phyloP scores from a whole-genome alignment of 495 filamentous ascomycete genomes.

The Penicillium pancosmium region DNA sequence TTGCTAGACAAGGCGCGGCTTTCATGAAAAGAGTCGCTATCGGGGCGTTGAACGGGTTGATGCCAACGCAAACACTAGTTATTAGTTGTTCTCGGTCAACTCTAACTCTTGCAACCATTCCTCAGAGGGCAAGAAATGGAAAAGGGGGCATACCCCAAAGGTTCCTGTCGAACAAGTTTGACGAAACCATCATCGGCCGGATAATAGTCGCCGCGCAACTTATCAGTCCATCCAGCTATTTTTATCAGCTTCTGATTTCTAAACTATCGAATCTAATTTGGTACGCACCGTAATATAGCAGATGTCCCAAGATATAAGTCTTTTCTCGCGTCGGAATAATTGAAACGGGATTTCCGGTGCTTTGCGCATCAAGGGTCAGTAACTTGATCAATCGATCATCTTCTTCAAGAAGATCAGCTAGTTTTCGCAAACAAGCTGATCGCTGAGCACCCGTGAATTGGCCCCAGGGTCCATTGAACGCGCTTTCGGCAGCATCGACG shows the following conservation, averaged over 20 bases:
- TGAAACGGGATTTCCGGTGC: conserved; percentile 2
- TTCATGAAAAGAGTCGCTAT: conserved; percentile 31
- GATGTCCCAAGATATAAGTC: conserved; percentile 1
- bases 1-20: conserved; percentile 52
- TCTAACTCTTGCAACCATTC: background rate
- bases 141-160: conserved; percentile 13
- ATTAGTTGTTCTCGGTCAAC: background rate
- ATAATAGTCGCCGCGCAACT: conserved; percentile 20
- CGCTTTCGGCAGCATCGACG: conserved; percentile 15
- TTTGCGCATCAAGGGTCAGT: conserved; percentile 1
- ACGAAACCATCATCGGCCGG: conserved; percentile 19
- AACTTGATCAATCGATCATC: conserved; percentile 6
- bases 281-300: background rate
- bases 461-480: conserved; percentile 14
- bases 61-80: conserved; percentile 9
- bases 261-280: background rate
- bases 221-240: conserved; percentile 22
- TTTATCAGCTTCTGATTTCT: background rate
- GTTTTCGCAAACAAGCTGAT: conserved; percentile 8
- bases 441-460: conserved; percentile 3
- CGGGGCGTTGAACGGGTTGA: conserved; percentile 17
- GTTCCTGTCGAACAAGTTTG: conserved; percentile 30
- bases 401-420: conserved; percentile 18
- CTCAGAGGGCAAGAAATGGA: background rate
- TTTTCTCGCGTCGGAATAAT: conserved; percentile 1